Evolutionary conservation across 345 rosid genomes (phyloP), one percentile per base, ranked within the genome.

Genomic region (Lenwebbia sp.): DNA sequence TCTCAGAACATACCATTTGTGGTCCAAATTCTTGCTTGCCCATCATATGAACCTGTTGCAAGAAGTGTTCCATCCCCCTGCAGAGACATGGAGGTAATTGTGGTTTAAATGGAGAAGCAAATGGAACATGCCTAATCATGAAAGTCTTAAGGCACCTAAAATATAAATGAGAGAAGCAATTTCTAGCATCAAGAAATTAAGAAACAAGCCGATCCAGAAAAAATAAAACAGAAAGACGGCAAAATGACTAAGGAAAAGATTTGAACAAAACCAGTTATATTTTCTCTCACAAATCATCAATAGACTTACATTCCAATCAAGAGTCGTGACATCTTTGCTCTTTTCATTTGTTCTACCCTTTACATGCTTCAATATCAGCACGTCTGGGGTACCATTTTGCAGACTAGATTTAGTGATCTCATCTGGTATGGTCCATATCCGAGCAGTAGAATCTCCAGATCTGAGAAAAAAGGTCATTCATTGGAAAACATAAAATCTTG

Each of bases 401-500:
- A 85, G 84, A 86, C 89, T 90, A 84, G 97, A 89, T 87, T 88
- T 93, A 86, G 91, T 86, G 58, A 90, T 54, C 30, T 92, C 96
- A 84, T 96, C 96, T 10, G 96, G 89, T 89, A 98, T 94, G 83
- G 91, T 89, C 99, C 99, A 98, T 85, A 98, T 96, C 13, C 99
- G 97, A 85, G 99, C 99, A 65, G 99, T 96, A 30, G 99, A 96
- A 90, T 98, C 99, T 86, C 99, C 99, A 84, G 99, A 98, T 86
- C 99, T 98, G 85, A 78, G 83, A 60, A 86, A 86, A 50, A 55
- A 40, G 52, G 84, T 53, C 84, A 86, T 55, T 52, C 58, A 85
- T 25, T 47, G 70, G 41, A 83, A 70, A 50, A 33, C 70, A 30
- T 37, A 85, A 54, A 49, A 83, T 25, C 22, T 70, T 37, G 78